phyloP scores from a whole-genome alignment of 148 eudicot genomes.

The Dianthus caryophyllus region DNA sequence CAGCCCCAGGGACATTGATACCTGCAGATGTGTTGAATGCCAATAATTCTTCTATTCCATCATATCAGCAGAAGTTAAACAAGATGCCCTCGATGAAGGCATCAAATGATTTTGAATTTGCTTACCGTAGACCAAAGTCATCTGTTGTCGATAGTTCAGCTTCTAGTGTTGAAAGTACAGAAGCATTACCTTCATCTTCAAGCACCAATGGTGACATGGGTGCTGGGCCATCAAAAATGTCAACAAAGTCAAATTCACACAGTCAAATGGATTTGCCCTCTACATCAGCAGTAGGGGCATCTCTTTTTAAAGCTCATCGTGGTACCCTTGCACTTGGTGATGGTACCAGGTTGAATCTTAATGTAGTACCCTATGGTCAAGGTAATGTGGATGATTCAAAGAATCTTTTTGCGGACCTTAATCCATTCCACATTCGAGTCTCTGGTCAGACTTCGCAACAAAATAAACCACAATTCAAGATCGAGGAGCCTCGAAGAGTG shows the following conservation, averaged over 20 bases:
- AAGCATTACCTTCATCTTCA: conserved; percentile 37
- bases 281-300: conserved; percentile 62
- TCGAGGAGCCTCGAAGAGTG: conserved; percentile 46
- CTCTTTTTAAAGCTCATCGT: conserved; percentile 73
- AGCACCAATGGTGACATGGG: conserved; percentile 32
- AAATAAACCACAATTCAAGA: conserved; percentile 46
- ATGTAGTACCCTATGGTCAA: conserved; percentile 69
- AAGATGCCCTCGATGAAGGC: conserved; percentile 40
- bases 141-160: conserved; percentile 27
- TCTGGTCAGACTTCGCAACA: conserved; percentile 54
- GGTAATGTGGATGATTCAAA: conserved; percentile 55
- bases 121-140: conserved; percentile 29
- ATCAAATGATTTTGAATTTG: conserved; percentile 35
- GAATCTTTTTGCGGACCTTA: conserved; percentile 89
- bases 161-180: conserved; percentile 31
- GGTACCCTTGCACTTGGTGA: conserved; percentile 70
- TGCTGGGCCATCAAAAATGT: conserved; percentile 58
- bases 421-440: conserved; percentile 78
- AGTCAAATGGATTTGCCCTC: conserved; percentile 54
- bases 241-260: conserved; percentile 33
- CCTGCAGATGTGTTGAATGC: conserved; percentile 67
- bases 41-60: conserved; percentile 26
- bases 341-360: conserved; percentile 78
- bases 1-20: conserved; percentile 91
- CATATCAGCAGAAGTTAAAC: conserved; percentile 40